Conservation (phyloP, 2,329 filamentous ascomycete species). For the Neofusicoccum kwambonambiense region DNA sequence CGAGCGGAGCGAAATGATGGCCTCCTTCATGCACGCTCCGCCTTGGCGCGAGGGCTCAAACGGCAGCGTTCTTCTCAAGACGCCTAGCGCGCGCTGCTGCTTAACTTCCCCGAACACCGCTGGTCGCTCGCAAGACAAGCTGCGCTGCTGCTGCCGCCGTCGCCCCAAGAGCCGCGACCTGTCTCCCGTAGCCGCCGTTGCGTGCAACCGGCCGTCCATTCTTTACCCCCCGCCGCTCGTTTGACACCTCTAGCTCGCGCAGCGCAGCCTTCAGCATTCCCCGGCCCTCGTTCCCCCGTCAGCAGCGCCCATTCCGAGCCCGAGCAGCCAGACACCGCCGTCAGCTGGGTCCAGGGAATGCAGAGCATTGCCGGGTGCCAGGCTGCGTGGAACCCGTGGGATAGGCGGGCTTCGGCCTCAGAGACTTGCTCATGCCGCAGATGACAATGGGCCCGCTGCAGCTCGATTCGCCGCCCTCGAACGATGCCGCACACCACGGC, state of each 20-base stretch:
- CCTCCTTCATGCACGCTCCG: slow-evolving; percentile 16
- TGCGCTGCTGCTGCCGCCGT: slow-evolving; percentile 7
- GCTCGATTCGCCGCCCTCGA: background rate
- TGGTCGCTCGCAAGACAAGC: slow-evolving; percentile 1
- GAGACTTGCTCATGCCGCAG: slow-evolving; percentile 14
- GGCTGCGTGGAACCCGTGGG: slow-evolving; percentile 8
- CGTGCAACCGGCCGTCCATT: slow-evolving; percentile 14
- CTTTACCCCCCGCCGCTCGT: slow-evolving; percentile 8
- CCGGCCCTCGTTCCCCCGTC: background rate
- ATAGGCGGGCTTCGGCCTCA: slow-evolving; percentile 12
- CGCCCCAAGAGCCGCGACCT: background rate
- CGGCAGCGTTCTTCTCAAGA: slow-evolving; percentile 11
- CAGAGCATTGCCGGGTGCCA: slow-evolving; percentile 17
- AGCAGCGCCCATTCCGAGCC: background rate
- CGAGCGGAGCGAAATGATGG: slow-evolving; percentile 10
- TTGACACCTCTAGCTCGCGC: background rate
- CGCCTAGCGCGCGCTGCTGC: slow-evolving; percentile 11
- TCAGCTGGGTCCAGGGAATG: slow-evolving; percentile 6
- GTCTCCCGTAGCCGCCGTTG: slow-evolving; percentile 3
- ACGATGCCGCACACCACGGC: background rate
- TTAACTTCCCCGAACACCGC: slow-evolving; percentile 4
- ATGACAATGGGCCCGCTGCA: slow-evolving; percentile 16
- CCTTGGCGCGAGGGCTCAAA: slow-evolving; percentile 12
- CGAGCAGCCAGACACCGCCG: background rate
- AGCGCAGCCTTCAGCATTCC: background rate